phyloP scores from a whole-genome alignment of 345 rosid species.

The Geranium rotundifolium region DNA sequence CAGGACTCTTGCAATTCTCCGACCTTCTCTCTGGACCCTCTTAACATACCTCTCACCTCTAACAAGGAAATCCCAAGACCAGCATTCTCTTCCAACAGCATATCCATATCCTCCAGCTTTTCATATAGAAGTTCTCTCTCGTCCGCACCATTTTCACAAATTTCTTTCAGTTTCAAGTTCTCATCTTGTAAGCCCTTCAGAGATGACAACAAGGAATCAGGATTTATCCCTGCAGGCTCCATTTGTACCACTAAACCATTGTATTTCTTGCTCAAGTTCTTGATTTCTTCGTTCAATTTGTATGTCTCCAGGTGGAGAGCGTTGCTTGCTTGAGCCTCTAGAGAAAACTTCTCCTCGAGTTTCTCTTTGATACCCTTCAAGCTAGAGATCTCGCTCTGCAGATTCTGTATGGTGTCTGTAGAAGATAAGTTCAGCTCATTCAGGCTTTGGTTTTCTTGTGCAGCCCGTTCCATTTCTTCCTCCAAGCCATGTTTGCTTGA shows the following conservation, averaged over 20 bases:
- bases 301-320: constrained; percentile 61
- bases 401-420: constrained; percentile 24
- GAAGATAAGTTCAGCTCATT: constrained; percentile 40
- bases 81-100: constrained; percentile 42
- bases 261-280: constrained; percentile 40
- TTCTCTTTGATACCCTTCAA: constrained; percentile 55
- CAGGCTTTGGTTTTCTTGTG: constrained; percentile 27
- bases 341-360: constrained; percentile 58
- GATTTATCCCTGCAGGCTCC: constrained; percentile 48
- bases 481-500: constrained; percentile 38
- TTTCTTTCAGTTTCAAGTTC: constrained; percentile 52
- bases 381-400: constrained; percentile 40
- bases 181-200: constrained; percentile 58
- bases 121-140: constrained; percentile 35
- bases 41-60: constrained; percentile 65
- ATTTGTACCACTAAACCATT: constrained; percentile 50
- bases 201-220: constrained; percentile 35
- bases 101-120: constrained; percentile 47
- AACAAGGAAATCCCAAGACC: constrained; percentile 53
- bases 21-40: constrained; percentile 49
- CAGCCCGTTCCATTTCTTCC: constrained; percentile 36
- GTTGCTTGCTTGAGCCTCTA: constrained; percentile 40
- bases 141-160: constrained; percentile 25
- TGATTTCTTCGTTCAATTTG: constrained; percentile 59
- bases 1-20: constrained; percentile 46